Conservation (phyloP, 148 eudicot genomes). For the Amaranthus hypochondriacus region DNA sequence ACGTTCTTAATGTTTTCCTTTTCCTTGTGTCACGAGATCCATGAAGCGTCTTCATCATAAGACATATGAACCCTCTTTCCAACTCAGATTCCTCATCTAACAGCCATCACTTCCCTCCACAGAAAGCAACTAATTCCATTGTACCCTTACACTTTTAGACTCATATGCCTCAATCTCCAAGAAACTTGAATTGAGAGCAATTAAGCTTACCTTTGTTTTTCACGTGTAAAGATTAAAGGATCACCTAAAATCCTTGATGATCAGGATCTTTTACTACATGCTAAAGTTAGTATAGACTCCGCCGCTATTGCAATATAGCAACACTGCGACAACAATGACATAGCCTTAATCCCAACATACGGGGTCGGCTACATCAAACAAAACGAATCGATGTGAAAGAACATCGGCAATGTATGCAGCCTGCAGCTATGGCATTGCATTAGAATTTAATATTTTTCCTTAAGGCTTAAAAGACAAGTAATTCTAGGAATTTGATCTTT, state of each 20-base stretch:
- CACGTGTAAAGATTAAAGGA: too few relatives aligned
- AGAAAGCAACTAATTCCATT: neutral
- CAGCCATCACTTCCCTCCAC: neutral
- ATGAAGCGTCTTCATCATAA: neutral
- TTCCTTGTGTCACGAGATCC: neutral
- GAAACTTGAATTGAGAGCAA: neutral
- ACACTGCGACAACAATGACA: too few relatives aligned
- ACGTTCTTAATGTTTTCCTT: neutral
- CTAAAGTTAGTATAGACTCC: neutral
- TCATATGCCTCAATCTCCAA: neutral
- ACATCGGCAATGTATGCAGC: neutral
- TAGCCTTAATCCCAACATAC: too few relatives aligned
- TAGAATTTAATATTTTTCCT: neutral
- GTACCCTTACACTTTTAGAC: neutral
- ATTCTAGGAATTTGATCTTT: neutral
- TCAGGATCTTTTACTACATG: neutral
- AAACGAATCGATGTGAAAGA: too few relatives aligned
- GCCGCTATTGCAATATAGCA: neutral
- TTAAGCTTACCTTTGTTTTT: neutral
- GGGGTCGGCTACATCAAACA: too few relatives aligned
- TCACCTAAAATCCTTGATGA: neutral
- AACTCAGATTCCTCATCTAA: neutral
- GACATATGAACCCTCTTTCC: neutral
- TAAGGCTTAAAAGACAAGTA: neutral
- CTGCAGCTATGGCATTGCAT: neutral